A percentile compares a stretch with the other conserved stretches of the same genome.
Conservation (phyloP, 163 green algal genomes). For the Chloroidium sp. region DNA sequence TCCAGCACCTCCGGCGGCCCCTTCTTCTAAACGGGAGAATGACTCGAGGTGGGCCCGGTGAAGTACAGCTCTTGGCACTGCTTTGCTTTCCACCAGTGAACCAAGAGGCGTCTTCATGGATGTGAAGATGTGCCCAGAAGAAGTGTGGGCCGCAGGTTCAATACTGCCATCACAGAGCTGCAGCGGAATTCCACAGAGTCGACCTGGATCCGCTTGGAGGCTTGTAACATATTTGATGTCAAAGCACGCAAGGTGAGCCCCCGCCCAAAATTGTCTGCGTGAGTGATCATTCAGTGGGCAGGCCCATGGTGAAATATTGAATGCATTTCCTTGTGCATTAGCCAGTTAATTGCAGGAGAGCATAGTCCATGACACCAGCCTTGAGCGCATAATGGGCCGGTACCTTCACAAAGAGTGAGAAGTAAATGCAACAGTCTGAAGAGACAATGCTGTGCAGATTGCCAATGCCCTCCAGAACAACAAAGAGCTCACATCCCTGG, state of each 20-base stretch:
- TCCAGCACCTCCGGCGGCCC: no score
- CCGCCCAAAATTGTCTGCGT: not conserved
- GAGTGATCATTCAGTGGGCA: not conserved
- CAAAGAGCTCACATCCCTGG: slow-evolving; percentile 48
- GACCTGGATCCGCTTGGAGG: slow-evolving; percentile 52
- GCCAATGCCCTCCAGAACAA: slow-evolving; percentile 48
- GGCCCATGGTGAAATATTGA: not conserved
- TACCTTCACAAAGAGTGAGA: not conserved
- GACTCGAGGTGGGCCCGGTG: no score
- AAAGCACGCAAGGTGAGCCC: slow-evolving; percentile 40
- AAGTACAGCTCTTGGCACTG: no score
- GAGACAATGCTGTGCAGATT: slow-evolving; percentile 26
- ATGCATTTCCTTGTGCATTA: not conserved
- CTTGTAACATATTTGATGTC: slow-evolving; percentile 39
- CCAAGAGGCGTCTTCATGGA: no score
- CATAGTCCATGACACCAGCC: no score
- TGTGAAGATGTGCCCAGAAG: no score
- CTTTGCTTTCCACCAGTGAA: no score
- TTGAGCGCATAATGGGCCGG: not conserved
- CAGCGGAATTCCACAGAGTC: slow-evolving; percentile 26
- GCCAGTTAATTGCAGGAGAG: not conserved
- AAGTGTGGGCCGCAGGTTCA: not conserved
- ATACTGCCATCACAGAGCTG: slow-evolving; percentile 14
- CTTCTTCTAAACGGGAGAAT: no score
- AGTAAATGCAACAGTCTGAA: not conserved